These are phyloP conservation scores for Rhodotorula kratochvilovae DNA, from an alignment of 768 basidiomycete species.

Conservation along the genomic window DNA sequence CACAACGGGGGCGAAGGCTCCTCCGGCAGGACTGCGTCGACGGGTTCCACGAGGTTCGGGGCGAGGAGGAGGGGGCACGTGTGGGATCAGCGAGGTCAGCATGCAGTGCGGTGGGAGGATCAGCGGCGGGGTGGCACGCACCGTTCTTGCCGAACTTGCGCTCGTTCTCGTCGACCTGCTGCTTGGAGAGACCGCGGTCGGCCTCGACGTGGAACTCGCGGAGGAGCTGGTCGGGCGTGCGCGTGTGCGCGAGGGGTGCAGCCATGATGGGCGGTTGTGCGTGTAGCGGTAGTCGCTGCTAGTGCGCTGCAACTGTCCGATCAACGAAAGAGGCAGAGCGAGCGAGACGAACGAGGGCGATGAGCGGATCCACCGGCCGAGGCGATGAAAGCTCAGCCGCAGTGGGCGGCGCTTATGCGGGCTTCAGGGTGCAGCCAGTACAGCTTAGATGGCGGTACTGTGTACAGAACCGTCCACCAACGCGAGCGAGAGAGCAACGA, in stretches of 20 bases:
- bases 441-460: too few relatives aligned
- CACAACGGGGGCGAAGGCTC: constrained; percentile 85
- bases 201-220: constrained; percentile 64
- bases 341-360: too few relatives aligned
- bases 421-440: too few relatives aligned
- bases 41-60: background rate
- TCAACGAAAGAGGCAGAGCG: too few relatives aligned
- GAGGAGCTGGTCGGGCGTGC: background rate
- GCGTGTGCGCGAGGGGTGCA: background rate
- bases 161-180: constrained; percentile 68
- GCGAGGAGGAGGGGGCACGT: background rate
- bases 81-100: background rate
- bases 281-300: background rate
- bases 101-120: background rate
- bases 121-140: constrained; percentile 44
- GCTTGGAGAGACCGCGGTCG: constrained; percentile 59
- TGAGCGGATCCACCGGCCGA: too few relatives aligned
- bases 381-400: too few relatives aligned
- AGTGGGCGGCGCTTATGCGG: too few relatives aligned
- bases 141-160: constrained; percentile 83
- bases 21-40: constrained; percentile 75
- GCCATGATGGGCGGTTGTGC: background rate
- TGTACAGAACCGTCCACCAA: too few relatives aligned
- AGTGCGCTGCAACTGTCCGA: background rate
- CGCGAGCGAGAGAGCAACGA: too few relatives aligned